Conservation (phyloP, 257 asterid genomes). For the Plectranthus barbatus region DNA sequence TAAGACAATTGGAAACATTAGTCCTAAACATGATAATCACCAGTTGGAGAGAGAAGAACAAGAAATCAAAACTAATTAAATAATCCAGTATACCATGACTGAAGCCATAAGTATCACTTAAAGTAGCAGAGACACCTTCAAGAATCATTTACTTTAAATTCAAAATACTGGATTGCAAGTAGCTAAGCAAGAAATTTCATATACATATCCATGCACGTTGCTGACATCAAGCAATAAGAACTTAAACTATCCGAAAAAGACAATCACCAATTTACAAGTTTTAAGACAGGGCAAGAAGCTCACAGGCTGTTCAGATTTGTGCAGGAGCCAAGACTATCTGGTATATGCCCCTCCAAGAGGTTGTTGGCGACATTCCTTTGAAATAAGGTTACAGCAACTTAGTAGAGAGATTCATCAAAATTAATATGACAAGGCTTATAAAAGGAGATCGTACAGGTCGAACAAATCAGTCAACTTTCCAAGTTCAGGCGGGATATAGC, state of each 20-base stretch:
- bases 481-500: conserved; percentile 70
- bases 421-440: background rate
- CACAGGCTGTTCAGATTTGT: conserved; percentile 90
- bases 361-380: conserved; percentile 83
- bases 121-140: no score
- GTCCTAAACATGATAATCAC: no score
- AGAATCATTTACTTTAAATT: no score
- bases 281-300: conserved; percentile 17
- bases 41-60: no score
- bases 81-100: no score
- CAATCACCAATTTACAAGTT: background rate
- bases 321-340: conserved; percentile 79
- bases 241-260: background rate
- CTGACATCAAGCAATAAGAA: conserved; percentile 39
- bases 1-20: no score
- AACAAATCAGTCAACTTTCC: conserved; percentile 83
- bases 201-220: conserved; percentile 62
- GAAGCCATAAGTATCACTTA: no score
- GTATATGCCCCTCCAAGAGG: conserved; percentile 60
- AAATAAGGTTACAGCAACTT: background rate
- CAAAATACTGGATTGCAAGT: no score
- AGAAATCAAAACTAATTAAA: no score
- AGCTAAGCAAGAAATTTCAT: no score
- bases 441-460: conserved; percentile 50
- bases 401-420: background rate